Evolutionary conservation across 805 yeast species (phyloP), one percentile per base, ranked within the genome.

Genomic region (Danielozyma ontarioensis): DNA sequence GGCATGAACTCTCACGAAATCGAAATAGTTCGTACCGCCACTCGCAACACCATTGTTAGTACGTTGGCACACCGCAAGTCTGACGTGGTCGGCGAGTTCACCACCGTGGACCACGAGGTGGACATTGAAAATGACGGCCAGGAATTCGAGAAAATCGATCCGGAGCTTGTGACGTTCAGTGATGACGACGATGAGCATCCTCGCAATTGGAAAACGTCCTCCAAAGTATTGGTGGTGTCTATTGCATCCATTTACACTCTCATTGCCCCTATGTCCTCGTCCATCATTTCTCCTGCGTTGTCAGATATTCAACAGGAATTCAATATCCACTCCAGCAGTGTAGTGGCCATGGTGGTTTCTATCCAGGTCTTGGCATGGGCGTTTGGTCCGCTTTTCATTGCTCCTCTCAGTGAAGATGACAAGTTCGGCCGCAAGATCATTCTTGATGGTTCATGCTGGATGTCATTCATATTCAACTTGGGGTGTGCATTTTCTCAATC

Each of bases 291-390:
- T 1, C 84, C 85, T 0, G 83, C 83, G 0, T 66, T 75, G 42
- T 43, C 64, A 0, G 62, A 62, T 5, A 76, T 80, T 25, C 50
- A 75, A 4, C 54, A 39, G 5, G 64, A 63, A 2, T 70, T 77
- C 36, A 54, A 61, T 31, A 68, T 74, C 27, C 53, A 63, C 3
- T 55, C 62, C 27, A 33, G 61, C 0, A 35, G 17, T n/a, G 59
- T 68, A 2, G 68, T 78, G 2, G 57, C 68, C 28, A 57, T 80
- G 41, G 72, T 76, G 18, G 79, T 82, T 3, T 72, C 83, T 0
- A 68, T 82, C 23, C 79, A 76, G 63, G 70, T 82, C n/a, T 64
- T 80, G 44, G 85, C 87, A 1, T 68, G 84, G 69, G 86, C 85
- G 0, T 40, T 75, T 14, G 82, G 82, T 10, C 87, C 88, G 2